Evolutionary conservation across 2,329 filamentous ascomycete genomes (phyloP).

Genomic region (Epichloe uncinata): DNA sequence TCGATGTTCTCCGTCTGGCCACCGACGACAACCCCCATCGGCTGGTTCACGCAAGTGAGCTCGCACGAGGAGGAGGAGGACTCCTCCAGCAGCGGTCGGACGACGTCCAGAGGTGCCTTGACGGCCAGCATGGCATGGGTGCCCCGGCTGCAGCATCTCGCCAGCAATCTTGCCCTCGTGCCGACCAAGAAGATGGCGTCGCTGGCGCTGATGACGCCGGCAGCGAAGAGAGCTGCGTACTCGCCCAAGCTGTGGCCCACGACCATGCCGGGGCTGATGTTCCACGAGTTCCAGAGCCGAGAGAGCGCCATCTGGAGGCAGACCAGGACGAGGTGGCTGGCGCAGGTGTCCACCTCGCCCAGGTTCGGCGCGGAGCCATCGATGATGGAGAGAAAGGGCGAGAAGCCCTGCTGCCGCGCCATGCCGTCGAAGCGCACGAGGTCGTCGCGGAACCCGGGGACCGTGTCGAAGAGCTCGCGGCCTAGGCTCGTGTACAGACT

Average conservation of each 20-base stretch:
- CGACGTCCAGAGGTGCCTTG: conserved; percentile 33
- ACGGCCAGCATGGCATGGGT: conserved; percentile 48
- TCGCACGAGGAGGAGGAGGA: conserved; percentile 9
- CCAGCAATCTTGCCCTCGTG: conserved; percentile 49
- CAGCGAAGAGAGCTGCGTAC: conserved; percentile 58
- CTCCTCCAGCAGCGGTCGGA: background rate
- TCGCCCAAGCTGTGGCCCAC: conserved; percentile 56
- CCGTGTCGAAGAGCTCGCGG: conserved; percentile 19
- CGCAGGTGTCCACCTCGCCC: conserved; percentile 6
- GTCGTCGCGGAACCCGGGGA: conserved; percentile 19
- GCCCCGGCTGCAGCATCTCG: conserved; percentile 48
- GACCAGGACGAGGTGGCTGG: conserved; percentile 25
- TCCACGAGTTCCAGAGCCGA: conserved; percentile 28
- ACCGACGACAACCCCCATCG: conserved; percentile 25
- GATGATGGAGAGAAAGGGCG: conserved; percentile 27
- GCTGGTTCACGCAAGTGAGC: conserved; percentile 47
- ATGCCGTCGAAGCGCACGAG: conserved; percentile 21
- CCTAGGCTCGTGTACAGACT: conserved; percentile 18
- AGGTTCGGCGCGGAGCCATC: conserved; percentile 23
- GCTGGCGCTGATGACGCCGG: conserved; percentile 55
- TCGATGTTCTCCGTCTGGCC: background rate
- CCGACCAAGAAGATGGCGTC: conserved; percentile 64
- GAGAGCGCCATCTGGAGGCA: conserved; percentile 28
- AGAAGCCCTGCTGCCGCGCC: conserved; percentile 20
- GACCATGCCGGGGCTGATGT: conserved; percentile 39